phyloP scores from a whole-genome alignment of 352 stramenopile species.

The Globisporangium paddicum region DNA sequence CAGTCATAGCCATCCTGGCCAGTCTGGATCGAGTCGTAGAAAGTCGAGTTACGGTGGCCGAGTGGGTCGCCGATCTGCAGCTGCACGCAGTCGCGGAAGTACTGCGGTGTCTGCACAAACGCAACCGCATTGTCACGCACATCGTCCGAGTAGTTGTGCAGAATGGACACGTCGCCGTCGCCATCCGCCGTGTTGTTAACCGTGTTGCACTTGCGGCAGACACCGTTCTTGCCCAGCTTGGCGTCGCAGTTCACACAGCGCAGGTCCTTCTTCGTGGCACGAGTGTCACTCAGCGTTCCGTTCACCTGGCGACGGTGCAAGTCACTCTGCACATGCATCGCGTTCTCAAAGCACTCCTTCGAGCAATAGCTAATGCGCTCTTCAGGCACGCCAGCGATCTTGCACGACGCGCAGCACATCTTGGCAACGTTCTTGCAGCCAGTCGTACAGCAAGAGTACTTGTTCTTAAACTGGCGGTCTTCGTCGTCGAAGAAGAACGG shows the following conservation, averaged over 20 bases:
- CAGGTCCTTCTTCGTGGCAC: slow-evolving; percentile 65
- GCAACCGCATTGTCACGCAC: slow-evolving; percentile 20
- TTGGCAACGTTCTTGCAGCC: slow-evolving; percentile 79
- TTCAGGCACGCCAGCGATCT: slow-evolving; percentile 80
- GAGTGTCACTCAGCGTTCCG: slow-evolving; percentile 69
- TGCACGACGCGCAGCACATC: slow-evolving; percentile 82
- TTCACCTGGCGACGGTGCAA: slow-evolving; percentile 83
- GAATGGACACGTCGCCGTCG: slow-evolving; percentile 45
- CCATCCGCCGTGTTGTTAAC: too few relatives aligned
- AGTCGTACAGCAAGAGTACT: slow-evolving; percentile 69
- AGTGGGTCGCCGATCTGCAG: slow-evolving; percentile 79
- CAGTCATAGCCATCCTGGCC: slow-evolving; percentile 83
- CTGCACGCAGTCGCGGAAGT: slow-evolving; percentile 83
- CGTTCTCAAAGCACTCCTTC: slow-evolving; percentile 85
- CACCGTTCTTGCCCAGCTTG: slow-evolving; percentile 69
- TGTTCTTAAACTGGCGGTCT: slow-evolving; percentile 75
- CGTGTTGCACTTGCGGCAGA: slow-evolving; percentile 84
- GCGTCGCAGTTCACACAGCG: slow-evolving; percentile 67
- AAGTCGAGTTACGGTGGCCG: slow-evolving; percentile 76
- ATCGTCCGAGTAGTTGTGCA: slow-evolving; percentile 80
- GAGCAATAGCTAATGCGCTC: slow-evolving; percentile 83
- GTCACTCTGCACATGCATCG: slow-evolving; percentile 69
- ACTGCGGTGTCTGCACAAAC: slow-evolving; percentile 27
- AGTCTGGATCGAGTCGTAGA: slow-evolving; percentile 84
- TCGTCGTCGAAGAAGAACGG: slow-evolving; percentile 88